Evolutionary conservation across 176 grass and related monocot species (phyloP).

Genomic region (Hsuehochloa calcarea): DNA sequence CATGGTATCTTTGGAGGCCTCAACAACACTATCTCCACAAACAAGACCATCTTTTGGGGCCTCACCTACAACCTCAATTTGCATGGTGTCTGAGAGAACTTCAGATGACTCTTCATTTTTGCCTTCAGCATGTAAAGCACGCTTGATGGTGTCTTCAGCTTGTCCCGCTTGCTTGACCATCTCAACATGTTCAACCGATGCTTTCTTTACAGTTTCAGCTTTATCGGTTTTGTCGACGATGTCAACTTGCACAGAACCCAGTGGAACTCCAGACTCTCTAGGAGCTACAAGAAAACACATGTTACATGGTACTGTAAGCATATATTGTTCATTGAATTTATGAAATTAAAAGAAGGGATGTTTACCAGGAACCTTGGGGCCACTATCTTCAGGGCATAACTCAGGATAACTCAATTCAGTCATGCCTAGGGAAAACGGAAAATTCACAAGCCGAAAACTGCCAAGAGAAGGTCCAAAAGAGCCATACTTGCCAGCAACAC

Average conservation of each 20-base stretch:
- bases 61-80: background rate
- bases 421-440: conserved; percentile 24
- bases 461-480: conserved; percentile 65
- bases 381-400: conserved; percentile 9
- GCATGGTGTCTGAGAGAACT: background rate
- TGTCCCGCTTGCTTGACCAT: background rate
- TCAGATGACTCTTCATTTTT: background rate
- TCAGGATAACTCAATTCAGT: conserved; percentile 6
- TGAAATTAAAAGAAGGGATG: background rate
- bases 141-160: background rate
- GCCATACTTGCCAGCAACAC: conserved; percentile 50
- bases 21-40: background rate
- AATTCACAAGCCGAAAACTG: conserved; percentile 60
- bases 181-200: background rate
- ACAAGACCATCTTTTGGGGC: background rate
- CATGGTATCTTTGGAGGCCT: conserved; percentile 13
- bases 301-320: conserved; percentile 12
- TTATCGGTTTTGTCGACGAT: background rate
- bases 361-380: conserved; percentile 17
- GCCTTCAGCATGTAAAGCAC: background rate
- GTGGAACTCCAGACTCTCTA: background rate
- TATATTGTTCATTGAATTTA: conserved; percentile 3
- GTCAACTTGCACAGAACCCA: conserved; percentile 19
- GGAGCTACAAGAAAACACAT: conserved; percentile 9
- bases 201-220: conserved; percentile 17